Evolutionary conservation across 352 stramenopile genomes (phyloP).

Genomic region (Pythium dissotocum): DNA sequence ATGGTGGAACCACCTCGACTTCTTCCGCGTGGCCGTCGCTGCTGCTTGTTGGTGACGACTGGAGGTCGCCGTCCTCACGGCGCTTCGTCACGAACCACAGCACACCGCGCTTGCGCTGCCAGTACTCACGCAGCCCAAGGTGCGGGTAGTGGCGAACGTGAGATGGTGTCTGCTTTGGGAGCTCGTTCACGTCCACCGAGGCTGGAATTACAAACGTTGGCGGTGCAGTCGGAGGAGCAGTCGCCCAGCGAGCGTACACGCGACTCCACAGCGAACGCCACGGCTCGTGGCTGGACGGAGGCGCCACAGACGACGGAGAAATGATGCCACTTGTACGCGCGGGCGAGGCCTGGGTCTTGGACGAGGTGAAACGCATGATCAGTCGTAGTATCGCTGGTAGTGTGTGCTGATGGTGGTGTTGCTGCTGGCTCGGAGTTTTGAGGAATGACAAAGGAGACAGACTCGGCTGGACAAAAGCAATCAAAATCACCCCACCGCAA

Average conservation of each 20-base stretch:
- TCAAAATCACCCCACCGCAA: no score
- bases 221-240: not conserved
- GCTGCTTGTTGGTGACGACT: not conserved
- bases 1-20: conserved; percentile 21
- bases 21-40: conserved; percentile 1
- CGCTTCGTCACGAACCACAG: conserved; percentile 25
- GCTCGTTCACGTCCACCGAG: not conserved
- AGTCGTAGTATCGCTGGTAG: not conserved
- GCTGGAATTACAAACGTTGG: not conserved
- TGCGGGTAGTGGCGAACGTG: not conserved
- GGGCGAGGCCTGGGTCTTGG: not conserved
- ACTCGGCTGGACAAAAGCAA: not conserved
- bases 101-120: conserved; percentile 24
- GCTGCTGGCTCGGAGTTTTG: not conserved
- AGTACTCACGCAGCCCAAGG: conserved; percentile 10
- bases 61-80: conserved; percentile 8
- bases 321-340: not conserved
- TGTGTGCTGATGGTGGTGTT: no score
- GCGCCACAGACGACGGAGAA: not conserved
- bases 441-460: not conserved
- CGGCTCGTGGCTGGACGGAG: not conserved
- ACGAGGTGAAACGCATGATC: not conserved
- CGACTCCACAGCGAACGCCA: conserved; percentile 26
- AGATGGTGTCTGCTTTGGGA: not conserved
- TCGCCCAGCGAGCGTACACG: conserved; percentile 9